Evolutionary conservation across 768 basidiomycete genomes (phyloP).

Genomic region (Rhodotorula taiwanensis): DNA sequence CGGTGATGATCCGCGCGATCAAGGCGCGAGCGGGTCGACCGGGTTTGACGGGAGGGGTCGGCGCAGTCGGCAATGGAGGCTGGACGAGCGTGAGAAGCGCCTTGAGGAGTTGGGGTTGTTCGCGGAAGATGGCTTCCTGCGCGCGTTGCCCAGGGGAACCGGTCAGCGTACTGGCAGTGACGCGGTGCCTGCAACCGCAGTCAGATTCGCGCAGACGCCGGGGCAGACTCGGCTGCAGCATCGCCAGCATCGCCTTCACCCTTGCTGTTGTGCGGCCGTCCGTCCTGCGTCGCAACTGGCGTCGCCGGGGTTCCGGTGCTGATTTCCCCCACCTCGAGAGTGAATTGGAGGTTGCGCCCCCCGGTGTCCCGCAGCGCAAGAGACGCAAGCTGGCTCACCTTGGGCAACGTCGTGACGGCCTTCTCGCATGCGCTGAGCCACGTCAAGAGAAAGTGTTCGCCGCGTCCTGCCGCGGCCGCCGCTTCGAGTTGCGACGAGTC

Average conservation of each 20-base stretch:
- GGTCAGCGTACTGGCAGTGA: conserved; percentile 21
- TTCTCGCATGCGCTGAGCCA: conserved; percentile 68
- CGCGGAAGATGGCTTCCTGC: conserved; percentile 63
- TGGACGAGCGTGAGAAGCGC: conserved; percentile 62
- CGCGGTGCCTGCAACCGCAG: no score
- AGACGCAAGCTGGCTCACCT: conserved; percentile 57
- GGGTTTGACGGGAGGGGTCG: conserved; percentile 61
- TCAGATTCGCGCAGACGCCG: no score
- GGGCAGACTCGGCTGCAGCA: not conserved
- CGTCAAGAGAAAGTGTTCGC: conserved; percentile 73
- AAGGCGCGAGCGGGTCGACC: conserved; percentile 78
- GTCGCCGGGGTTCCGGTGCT: not conserved
- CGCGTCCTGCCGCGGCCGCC: conserved; percentile 57
- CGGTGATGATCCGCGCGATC: conserved; percentile 66
- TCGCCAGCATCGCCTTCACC: not conserved
- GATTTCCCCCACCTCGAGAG: not conserved
- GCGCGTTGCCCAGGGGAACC: no score
- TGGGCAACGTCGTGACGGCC: conserved; percentile 50
- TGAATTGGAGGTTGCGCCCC: no score
- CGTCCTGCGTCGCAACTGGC: no score
- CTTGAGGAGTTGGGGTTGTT: conserved; percentile 59
- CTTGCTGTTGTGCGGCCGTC: not conserved
- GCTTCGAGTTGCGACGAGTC: conserved; percentile 22
- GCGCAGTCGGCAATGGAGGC: conserved; percentile 48
- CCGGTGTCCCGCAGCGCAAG: no score